Conservation (phyloP, 1,284 basidiomycete genomes). For the Trichosporon inkin region DNA sequence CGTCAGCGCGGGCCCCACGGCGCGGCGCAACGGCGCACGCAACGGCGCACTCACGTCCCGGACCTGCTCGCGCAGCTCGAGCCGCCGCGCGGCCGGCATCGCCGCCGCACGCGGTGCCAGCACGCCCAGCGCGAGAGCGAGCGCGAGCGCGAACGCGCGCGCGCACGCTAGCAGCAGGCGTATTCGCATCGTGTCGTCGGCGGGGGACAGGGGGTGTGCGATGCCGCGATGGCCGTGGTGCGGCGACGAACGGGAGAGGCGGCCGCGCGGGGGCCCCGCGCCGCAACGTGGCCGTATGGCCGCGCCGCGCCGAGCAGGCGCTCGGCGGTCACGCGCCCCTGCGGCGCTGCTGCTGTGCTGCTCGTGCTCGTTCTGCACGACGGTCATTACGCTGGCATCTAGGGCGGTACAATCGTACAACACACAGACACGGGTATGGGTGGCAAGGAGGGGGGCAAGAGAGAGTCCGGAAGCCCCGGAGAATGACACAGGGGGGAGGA, state of each 20-base stretch:
- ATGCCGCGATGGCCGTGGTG: no score
- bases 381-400: not conserved
- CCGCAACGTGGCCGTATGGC: not conserved
- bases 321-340: not conserved
- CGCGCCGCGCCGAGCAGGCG: not conserved
- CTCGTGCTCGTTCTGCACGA: no score
- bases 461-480: not conserved
- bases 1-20: no score
- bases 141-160: no score
- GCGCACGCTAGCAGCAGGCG: constrained; percentile 3
- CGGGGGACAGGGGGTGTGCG: no score
- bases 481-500: no score
- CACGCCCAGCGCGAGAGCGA: not conserved
- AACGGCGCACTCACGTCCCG: constrained; percentile 14
- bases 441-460: not conserved
- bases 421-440: not conserved
- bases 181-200: constrained; percentile 11
- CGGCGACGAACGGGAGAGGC: no score
- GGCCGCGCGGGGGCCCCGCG: not conserved
- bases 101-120: not conserved
- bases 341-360: no score
- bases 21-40: no score
- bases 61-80: constrained; percentile 18
- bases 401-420: not conserved
- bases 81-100: constrained; percentile 11